Conservation (phyloP, 331 rosid genomes). For the Telfairia occidentalis region DNA sequence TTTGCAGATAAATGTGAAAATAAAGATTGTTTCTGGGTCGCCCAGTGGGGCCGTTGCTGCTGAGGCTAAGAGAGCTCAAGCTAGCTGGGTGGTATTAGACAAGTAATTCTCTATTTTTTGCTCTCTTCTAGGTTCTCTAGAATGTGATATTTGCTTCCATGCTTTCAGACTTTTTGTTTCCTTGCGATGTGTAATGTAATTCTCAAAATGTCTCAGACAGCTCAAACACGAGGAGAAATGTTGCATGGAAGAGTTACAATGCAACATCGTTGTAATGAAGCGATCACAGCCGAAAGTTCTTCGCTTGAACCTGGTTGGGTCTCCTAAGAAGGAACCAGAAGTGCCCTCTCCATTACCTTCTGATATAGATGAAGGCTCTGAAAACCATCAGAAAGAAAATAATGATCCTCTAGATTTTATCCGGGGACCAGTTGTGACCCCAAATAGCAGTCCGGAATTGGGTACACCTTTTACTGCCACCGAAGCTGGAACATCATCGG, state of each 20-base stretch:
- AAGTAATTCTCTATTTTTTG: conserved; percentile 48
- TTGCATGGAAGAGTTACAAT: conserved; percentile 96
- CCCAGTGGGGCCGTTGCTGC: conserved; percentile 88
- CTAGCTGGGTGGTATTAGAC: conserved; percentile 91
- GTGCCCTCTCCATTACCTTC: conserved; percentile 29
- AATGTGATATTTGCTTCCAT: not conserved
- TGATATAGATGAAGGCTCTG: conserved; percentile 38
- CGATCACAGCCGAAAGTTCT: conserved; percentile 90
- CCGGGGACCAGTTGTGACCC: conserved; percentile 71
- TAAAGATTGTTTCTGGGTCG: conserved; percentile 76
- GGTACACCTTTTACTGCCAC: conserved; percentile 84
- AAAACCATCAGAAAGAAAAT: conserved; percentile 34
- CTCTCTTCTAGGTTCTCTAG: not conserved
- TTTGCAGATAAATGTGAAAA: conserved; percentile 80
- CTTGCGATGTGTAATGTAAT: not conserved
- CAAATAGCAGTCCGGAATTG: conserved; percentile 91
- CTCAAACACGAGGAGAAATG: conserved; percentile 85
- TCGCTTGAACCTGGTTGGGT: conserved; percentile 77
- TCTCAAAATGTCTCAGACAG: conserved; percentile 36
- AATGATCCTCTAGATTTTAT: conserved; percentile 31
- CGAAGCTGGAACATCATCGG: conserved; percentile 83
- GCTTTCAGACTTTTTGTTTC: not conserved
- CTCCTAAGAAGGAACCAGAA: conserved; percentile 48
- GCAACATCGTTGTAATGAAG: conserved; percentile 94
- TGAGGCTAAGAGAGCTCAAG: conserved; percentile 81